These are phyloP conservation scores for Musa itinerans DNA, from an alignment of 176 grass and related monocot genomes.

Conservation along the genomic window DNA sequence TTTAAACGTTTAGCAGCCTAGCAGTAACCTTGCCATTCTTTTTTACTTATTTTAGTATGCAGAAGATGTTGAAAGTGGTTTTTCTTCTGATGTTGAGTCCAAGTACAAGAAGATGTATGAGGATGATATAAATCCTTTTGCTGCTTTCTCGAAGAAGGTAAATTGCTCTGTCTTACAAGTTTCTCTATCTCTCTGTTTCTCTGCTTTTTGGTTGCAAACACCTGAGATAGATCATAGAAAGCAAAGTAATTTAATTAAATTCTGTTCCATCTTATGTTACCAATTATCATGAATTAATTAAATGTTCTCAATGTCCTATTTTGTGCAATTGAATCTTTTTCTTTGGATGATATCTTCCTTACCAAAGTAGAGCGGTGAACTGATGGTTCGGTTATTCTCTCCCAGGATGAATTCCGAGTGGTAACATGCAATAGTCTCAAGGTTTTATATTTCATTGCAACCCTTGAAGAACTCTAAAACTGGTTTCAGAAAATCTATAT, in stretches of 20 bases:
- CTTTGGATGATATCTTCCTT: too few species aligned
- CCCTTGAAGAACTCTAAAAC: too few species aligned
- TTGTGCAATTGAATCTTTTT: too few species aligned
- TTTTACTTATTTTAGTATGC: slow-evolving; percentile 48
- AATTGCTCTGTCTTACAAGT: background rate
- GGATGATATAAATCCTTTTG: slow-evolving; percentile 99
- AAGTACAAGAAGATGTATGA: slow-evolving; percentile 99
- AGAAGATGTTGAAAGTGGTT: slow-evolving; percentile 98
- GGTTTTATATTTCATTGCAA: too few species aligned
- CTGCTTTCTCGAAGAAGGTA: slow-evolving; percentile 98
- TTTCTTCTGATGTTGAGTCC: slow-evolving; percentile 84
- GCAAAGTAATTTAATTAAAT: background rate
- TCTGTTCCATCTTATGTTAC: too few species aligned
- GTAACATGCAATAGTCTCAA: too few species aligned
- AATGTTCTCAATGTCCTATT: too few species aligned
- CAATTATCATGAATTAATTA: too few species aligned
- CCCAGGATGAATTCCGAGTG: too few species aligned
- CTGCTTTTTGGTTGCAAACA: background rate
- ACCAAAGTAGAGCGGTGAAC: too few species aligned
- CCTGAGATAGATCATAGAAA: background rate
- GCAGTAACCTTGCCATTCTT: slow-evolving; percentile 19
- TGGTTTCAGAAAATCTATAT: too few species aligned
- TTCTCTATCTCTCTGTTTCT: background rate
- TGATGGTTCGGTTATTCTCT: too few species aligned
- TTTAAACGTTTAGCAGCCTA: slow-evolving; percentile 9